These are phyloP conservation scores for Vitis amurensis DNA, from an alignment of 164 flowering plant genomes.

Conservation along the genomic window DNA sequence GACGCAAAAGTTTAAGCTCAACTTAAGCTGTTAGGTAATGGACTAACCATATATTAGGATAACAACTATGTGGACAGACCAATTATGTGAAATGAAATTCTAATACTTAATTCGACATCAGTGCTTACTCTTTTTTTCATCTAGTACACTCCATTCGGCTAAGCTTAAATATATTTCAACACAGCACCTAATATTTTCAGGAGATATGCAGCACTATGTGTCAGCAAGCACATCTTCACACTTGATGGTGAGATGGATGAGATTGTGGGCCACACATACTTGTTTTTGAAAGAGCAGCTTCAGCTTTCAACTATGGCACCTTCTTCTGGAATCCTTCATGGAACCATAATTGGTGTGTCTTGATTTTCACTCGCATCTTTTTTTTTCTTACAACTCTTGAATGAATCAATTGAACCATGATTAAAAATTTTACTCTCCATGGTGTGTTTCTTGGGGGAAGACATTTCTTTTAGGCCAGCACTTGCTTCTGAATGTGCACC, in stretches of 20 bases:
- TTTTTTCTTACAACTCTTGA: not conserved
- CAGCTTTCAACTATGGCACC: constrained; percentile 57
- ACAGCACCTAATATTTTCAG: constrained; percentile 30
- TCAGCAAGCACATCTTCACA: constrained; percentile 50
- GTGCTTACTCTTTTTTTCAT: not conserved
- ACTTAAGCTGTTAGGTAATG: too few relatives aligned
- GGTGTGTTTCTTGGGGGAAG: too few relatives aligned
- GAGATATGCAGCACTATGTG: constrained; percentile 68
- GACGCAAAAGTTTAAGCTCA: too few relatives aligned
- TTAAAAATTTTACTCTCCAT: too few relatives aligned
- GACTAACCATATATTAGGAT: too few relatives aligned
- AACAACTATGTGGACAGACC: too few relatives aligned
- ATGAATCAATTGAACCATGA: not conserved
- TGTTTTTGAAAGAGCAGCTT: constrained; percentile 82
- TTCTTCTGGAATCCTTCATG: constrained; percentile 73
- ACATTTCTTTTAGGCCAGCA: too few relatives aligned
- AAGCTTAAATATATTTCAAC: not conserved
- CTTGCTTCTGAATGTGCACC: too few relatives aligned
- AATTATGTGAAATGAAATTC: too few relatives aligned
- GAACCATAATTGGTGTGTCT: constrained; percentile 68
- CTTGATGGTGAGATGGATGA: constrained; percentile 62
- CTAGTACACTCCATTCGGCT: too few relatives aligned
- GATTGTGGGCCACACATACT: constrained; percentile 73
- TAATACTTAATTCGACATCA: too few relatives aligned
- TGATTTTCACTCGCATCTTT: not conserved